phyloP scores from a whole-genome alignment of 139 green algal genomes.

The Coccomyxa sp. region DNA sequence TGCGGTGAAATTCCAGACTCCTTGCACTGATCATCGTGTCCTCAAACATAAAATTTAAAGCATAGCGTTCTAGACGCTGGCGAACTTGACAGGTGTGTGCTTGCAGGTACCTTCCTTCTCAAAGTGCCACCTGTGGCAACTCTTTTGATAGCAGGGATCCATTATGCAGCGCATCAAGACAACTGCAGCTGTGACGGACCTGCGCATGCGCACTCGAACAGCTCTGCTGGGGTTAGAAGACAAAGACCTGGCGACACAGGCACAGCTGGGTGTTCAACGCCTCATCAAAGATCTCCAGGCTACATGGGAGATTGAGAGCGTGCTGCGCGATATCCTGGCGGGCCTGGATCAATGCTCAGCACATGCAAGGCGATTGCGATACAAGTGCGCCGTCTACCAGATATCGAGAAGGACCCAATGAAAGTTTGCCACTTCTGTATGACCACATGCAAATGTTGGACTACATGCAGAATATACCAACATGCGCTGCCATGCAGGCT shows the following conservation, averaged over 20 bases:
- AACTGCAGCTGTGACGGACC: constrained; percentile 5
- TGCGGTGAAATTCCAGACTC: neutral
- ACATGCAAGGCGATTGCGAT: constrained; percentile 6
- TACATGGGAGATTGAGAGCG: neutral
- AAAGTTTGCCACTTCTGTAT: no score
- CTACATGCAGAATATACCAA: neutral
- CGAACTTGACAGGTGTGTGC: neutral
- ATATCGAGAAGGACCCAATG: neutral
- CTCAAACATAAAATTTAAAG: neutral
- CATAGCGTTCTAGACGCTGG: neutral
- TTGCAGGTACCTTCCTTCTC: neutral
- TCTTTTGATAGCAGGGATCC: no score
- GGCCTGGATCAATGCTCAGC: constrained; percentile 1
- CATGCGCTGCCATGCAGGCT: neutral
- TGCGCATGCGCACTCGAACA: constrained; percentile 10
- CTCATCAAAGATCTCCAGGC: neutral
- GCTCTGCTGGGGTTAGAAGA: constrained; percentile 13
- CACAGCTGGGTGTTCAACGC: constrained; percentile 1
- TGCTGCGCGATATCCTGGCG: constrained; percentile 8
- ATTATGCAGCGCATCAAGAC: constrained; percentile 9
- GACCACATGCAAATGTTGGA: neutral
- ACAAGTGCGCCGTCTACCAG: constrained; percentile 2
- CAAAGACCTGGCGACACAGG: constrained; percentile 11
- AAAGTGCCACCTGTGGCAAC: neutral
- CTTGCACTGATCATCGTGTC: neutral